These are phyloP conservation scores for Neurospora sublineolata DNA, from an alignment of 495 filamentous ascomycete genomes.

Conservation along the genomic window DNA sequence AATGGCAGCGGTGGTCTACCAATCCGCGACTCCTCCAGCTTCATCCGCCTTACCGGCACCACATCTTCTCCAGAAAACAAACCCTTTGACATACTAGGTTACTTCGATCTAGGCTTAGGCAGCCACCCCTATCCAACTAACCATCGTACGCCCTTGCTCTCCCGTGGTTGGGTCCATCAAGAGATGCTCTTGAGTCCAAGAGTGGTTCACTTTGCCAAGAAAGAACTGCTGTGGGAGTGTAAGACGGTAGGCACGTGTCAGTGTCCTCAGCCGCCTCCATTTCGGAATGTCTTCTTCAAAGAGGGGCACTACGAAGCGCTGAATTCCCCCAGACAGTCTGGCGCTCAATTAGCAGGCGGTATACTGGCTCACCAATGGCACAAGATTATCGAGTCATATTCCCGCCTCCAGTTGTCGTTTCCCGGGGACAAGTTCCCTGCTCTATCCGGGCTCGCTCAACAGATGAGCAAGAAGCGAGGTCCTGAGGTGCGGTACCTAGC, in stretches of 20 bases:
- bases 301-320: not conserved
- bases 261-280: not conserved
- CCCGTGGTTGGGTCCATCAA: conserved; percentile 1
- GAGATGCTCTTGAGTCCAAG: conserved; percentile 1
- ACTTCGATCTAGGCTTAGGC: not conserved
- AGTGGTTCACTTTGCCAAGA: not conserved
- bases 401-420: conserved; percentile 3
- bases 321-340: not conserved
- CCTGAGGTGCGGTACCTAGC: conserved; percentile 1
- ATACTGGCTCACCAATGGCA: conserved; percentile 2
- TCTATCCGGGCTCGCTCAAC: conserved; percentile 4
- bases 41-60: not conserved
- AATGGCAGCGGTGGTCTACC: conserved; percentile 3
- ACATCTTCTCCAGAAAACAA: not conserved
- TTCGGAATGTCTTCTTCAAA: not conserved
- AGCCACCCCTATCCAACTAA: not conserved
- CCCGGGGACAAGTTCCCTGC: conserved; percentile 4
- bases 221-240: conserved; percentile 5
- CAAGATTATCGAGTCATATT: conserved; percentile 7
- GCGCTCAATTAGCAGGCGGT: not conserved
- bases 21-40: not conserved
- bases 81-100: not conserved
- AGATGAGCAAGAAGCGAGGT: not conserved
- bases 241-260: not conserved
- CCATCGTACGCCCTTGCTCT: conserved; percentile 1